Evolutionary conservation across 2,329 filamentous ascomycete species (phyloP).

Genomic region (Fusarium graminum): DNA sequence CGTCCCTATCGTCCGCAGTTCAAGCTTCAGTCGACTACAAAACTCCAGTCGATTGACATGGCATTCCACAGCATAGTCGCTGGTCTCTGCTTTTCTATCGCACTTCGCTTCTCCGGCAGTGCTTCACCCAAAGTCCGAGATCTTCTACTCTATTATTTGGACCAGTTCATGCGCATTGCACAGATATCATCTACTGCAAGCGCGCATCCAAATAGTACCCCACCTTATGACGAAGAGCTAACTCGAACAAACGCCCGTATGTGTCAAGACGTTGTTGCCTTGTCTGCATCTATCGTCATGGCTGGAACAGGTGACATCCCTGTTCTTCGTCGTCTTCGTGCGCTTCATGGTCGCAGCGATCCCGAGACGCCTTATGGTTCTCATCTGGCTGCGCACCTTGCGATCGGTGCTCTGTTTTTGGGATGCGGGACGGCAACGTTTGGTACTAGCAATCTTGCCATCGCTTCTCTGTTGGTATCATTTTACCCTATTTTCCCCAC

Average conservation of each 20-base stretch:
- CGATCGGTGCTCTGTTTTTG: constrained; percentile 90
- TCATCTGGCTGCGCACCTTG: constrained; percentile 91
- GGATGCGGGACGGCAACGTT: constrained; percentile 94
- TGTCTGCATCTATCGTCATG: constrained; percentile 91
- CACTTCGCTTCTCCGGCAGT: constrained; percentile 80
- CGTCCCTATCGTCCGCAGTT: constrained; percentile 73
- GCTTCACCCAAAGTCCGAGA: constrained; percentile 79
- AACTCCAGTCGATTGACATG: constrained; percentile 83
- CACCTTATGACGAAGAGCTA: constrained; percentile 84
- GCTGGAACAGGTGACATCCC: constrained; percentile 91
- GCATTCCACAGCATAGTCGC: constrained; percentile 93
- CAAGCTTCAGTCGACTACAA: constrained; percentile 69
- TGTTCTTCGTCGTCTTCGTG: constrained; percentile 86
- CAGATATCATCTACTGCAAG: constrained; percentile 62
- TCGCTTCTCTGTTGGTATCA: constrained; percentile 86
- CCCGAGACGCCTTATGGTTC: constrained; percentile 90
- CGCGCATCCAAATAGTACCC: constrained; percentile 49
- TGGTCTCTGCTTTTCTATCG: constrained; percentile 86
- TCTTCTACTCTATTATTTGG: constrained; percentile 84
- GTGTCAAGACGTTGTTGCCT: constrained; percentile 88
- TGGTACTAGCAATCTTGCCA: constrained; percentile 86
- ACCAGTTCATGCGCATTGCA: constrained; percentile 85
- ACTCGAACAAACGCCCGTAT: constrained; percentile 86
- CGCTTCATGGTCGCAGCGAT: constrained; percentile 89
- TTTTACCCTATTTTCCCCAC: constrained; percentile 96